phyloP scores from a whole-genome alignment of 805 yeast species.

The Naumovozyma dairenensis region DNA sequence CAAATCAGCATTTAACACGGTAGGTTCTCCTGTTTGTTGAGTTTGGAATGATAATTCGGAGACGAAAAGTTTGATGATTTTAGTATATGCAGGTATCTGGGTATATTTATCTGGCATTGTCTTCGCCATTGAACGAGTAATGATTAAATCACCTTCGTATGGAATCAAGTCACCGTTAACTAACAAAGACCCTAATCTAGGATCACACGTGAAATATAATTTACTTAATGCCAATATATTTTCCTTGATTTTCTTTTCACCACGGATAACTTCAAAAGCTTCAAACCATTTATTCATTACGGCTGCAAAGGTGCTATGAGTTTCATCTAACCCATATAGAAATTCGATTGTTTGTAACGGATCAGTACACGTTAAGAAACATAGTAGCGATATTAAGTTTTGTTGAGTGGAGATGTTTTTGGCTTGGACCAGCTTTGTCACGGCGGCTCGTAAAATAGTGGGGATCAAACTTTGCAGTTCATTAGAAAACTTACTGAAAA shows the following conservation, averaged over 20 bases:
- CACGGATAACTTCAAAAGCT: slow-evolving; percentile 71
- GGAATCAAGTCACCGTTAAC: slow-evolving; percentile 77
- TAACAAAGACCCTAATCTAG: slow-evolving; percentile 37
- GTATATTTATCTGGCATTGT: slow-evolving; percentile 52
- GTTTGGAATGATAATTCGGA: slow-evolving; percentile 61
- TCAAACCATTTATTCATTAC: slow-evolving; percentile 76
- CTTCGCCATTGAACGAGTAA: slow-evolving; percentile 79
- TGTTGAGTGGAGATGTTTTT: slow-evolving; percentile 66
- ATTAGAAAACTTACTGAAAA: slow-evolving; percentile 43
- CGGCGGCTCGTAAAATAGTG: slow-evolving; percentile 65
- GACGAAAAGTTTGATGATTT: slow-evolving; percentile 61
- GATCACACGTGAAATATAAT: slow-evolving; percentile 50
- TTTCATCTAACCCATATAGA: slow-evolving; percentile 35
- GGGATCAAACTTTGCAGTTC: slow-evolving; percentile 31
- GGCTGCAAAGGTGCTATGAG: slow-evolving; percentile 38
- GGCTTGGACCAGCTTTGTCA: slow-evolving; percentile 54
- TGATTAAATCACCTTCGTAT: slow-evolving; percentile 48
- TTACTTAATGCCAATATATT: slow-evolving; percentile 62
- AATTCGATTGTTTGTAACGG: slow-evolving; percentile 57
- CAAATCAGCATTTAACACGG: slow-evolving; percentile 6
- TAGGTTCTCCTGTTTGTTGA: slow-evolving; percentile 34
- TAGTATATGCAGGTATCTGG: slow-evolving; percentile 56
- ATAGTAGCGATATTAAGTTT: slow-evolving; percentile 65
- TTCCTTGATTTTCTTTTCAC: slow-evolving; percentile 58
- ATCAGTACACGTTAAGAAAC: slow-evolving; percentile 55